phyloP scores from a whole-genome alignment of 2,329 filamentous ascomycete species.

The Pezizomycotina sp. region DNA sequence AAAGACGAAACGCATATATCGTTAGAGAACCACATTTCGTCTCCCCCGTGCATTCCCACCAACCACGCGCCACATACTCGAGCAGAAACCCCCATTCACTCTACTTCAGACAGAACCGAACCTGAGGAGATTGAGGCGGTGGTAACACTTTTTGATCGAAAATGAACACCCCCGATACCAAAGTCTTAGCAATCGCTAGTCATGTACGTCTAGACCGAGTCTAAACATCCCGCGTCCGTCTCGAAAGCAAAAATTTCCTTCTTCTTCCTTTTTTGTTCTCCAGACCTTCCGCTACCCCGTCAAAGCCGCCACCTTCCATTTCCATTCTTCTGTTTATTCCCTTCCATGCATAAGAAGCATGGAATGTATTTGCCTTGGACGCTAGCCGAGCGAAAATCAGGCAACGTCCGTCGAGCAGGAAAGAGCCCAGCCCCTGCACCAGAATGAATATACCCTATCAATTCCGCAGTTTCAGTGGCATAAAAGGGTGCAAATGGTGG shows the following conservation, averaged over 20 bases:
- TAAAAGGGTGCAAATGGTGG: background rate
- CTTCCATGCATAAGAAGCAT: slow-evolving; percentile 29
- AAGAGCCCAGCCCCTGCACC: slow-evolving; percentile 10
- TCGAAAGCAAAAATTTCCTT: slow-evolving; percentile 22
- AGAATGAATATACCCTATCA: background rate
- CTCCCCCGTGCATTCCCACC: background rate
- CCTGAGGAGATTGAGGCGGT: background rate
- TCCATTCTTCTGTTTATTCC: slow-evolving; percentile 17
- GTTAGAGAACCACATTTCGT: background rate
- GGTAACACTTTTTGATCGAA: slow-evolving; percentile 3
- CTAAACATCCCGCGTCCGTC: slow-evolving; percentile 16
- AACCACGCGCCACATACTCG: background rate
- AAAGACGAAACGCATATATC: slow-evolving; percentile 5
- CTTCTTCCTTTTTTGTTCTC: slow-evolving; percentile 9
- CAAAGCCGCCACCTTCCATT: slow-evolving; percentile 12
- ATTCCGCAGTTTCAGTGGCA: slow-evolving; percentile 11
- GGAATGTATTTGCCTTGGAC: slow-evolving; percentile 61
- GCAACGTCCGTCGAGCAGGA: slow-evolving; percentile 14
- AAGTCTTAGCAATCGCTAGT: slow-evolving; percentile 74
- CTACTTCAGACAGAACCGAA: background rate
- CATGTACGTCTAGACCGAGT: slow-evolving; percentile 51
- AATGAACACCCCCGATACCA: slow-evolving; percentile 5
- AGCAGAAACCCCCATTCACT: background rate
- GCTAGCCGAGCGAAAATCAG: slow-evolving; percentile 9
- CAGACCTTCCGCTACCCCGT: slow-evolving; percentile 7